These are phyloP conservation scores for Celoporthe dispersa DNA, from an alignment of 2,329 filamentous ascomycete species.

Conservation along the genomic window DNA sequence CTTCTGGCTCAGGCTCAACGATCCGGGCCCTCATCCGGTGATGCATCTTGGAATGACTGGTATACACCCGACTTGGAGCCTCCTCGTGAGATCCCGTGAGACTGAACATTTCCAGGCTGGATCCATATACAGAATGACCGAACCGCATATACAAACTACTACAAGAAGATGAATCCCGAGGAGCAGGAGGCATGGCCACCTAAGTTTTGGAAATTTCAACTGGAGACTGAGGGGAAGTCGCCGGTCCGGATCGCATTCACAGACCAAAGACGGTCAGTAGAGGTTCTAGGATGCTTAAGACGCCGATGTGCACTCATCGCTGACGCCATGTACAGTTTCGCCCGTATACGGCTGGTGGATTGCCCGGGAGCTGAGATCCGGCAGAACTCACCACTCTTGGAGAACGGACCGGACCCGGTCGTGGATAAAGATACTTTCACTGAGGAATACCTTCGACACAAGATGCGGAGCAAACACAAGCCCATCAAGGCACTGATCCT, in stretches of 20 bases:
- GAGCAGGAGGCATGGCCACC: slow-evolving; percentile 79
- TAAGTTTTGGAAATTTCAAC: slow-evolving; percentile 83
- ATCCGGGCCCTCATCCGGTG: slow-evolving; percentile 81
- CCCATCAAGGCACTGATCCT: slow-evolving; percentile 88
- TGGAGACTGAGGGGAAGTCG: slow-evolving; percentile 64
- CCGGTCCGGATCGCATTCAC: slow-evolving; percentile 75
- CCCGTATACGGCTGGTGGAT: slow-evolving; percentile 79
- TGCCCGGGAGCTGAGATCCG: slow-evolving; percentile 78
- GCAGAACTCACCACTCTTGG: slow-evolving; percentile 75
- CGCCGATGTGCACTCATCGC: neutral
- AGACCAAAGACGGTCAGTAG: slow-evolving; percentile 67
- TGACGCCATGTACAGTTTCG: slow-evolving; percentile 50
- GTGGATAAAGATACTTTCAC: slow-evolving; percentile 79
- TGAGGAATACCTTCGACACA: slow-evolving; percentile 71
- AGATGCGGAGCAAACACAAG: slow-evolving; percentile 76
- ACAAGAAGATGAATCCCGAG: slow-evolving; percentile 69
- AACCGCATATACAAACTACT: slow-evolving; percentile 80
- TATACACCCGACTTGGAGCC: slow-evolving; percentile 34
- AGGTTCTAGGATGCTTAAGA: neutral
- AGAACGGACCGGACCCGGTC: slow-evolving; percentile 94
- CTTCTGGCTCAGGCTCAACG: slow-evolving; percentile 75
- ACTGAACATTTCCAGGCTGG: slow-evolving; percentile 66
- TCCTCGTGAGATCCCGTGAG: slow-evolving; percentile 43
- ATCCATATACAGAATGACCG: slow-evolving; percentile 81
- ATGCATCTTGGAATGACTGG: slow-evolving; percentile 84